Conservation (phyloP, 2,329 filamentous ascomycete genomes). For the Paracorniculantispora psalliotae region DNA sequence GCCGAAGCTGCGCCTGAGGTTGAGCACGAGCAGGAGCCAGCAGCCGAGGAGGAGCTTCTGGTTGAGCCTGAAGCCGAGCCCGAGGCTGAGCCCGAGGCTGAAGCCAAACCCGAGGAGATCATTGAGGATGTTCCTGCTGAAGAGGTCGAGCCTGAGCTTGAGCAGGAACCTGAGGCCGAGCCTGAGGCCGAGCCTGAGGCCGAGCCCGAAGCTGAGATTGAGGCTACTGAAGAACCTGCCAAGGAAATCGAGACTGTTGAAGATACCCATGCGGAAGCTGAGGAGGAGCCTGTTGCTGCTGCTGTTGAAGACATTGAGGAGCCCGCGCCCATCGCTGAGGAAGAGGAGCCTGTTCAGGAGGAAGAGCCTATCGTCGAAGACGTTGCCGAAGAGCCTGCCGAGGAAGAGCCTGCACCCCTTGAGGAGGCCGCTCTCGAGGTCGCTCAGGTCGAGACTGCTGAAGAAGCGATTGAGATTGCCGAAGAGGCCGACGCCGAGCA, state of each 20-base stretch:
- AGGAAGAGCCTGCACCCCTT: not conserved
- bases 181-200: conserved; percentile 6
- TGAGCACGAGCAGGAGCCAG: not conserved
- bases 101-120: not conserved
- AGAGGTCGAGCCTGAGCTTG: not conserved
- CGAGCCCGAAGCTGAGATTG: conserved; percentile 1
- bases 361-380: not conserved
- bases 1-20: not conserved
- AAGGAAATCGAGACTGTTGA: conserved; percentile 17
- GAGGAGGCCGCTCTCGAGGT: conserved; percentile 16
- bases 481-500: conserved; percentile 9
- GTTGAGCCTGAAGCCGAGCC: conserved; percentile 13
- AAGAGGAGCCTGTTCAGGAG: conserved; percentile 4
- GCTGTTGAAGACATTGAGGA: conserved; percentile 8
- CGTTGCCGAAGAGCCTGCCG: not conserved
- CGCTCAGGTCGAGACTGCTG: conserved; percentile 13
- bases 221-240: conserved; percentile 17
- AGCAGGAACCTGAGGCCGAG: conserved; percentile 2
- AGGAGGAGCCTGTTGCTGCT: conserved; percentile 10
- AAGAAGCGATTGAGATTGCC: conserved; percentile 13
- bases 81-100: not conserved
- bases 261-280: conserved; percentile 3
- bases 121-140: conserved; percentile 4
- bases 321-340: not conserved
- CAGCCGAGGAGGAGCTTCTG: conserved; percentile 3